These are phyloP conservation scores for Cenococcum geophilum DNA, from an alignment of 495 filamentous ascomycete genomes.

Conservation along the genomic window DNA sequence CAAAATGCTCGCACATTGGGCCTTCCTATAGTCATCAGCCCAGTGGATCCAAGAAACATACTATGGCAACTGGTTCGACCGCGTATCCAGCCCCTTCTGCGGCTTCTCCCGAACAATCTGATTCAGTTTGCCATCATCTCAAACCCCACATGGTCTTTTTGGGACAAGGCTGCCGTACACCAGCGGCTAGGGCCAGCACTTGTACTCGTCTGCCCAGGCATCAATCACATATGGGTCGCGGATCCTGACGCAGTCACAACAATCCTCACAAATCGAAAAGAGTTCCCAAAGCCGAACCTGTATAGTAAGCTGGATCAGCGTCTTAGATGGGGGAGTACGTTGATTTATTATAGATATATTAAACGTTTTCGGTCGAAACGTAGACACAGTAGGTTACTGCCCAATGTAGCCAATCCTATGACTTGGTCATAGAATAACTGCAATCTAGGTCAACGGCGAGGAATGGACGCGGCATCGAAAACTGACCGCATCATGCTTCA, in stretches of 20 bases:
- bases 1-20: neutral
- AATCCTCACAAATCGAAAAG: neutral
- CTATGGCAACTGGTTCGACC: neutral
- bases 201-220: neutral
- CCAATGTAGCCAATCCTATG: too few species aligned
- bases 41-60: neutral
- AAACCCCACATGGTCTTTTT: neutral
- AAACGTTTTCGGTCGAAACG: neutral
- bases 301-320: neutral
- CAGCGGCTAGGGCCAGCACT: neutral
- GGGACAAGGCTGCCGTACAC: neutral
- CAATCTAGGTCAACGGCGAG: slow-evolving; percentile 6
- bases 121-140: neutral
- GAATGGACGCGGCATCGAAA: slow-evolving; percentile 29
- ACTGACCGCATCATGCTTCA: slow-evolving; percentile 28
- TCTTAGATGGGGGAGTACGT: too few species aligned
- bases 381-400: slow-evolving; percentile 35
- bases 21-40: neutral
- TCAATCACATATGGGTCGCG: neutral
- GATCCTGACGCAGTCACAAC: neutral
- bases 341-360: neutral
- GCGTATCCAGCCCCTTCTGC: neutral
- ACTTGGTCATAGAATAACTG: too few species aligned
- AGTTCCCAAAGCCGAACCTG: neutral
- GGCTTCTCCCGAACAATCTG: neutral